These are phyloP conservation scores for Mesotaenium endlicherianum DNA, from an alignment of 139 green algal genomes.

Conservation along the genomic window DNA sequence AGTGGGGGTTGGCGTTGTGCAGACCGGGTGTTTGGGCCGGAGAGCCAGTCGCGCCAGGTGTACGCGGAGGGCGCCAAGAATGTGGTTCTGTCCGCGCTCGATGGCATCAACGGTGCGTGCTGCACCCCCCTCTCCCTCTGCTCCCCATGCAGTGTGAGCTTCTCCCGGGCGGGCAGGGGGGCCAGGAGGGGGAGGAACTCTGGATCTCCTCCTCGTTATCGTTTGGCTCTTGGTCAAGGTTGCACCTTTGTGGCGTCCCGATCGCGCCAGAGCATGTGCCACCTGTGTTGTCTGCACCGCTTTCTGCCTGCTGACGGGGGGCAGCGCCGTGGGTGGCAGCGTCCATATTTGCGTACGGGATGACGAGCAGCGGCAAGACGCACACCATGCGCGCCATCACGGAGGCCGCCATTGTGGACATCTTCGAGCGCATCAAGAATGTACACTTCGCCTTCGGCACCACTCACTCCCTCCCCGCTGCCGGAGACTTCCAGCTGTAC, in stretches of 20 bases:
- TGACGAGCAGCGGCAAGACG: conserved; percentile 93
- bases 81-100: conserved; percentile 41
- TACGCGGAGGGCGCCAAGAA: conserved; percentile 33
- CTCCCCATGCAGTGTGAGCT: too few species aligned
- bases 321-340: conserved; percentile 40
- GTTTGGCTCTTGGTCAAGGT: too few species aligned
- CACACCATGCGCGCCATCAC: conserved; percentile 82
- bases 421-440: conserved; percentile 45
- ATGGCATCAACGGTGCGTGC: conserved; percentile 37
- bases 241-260: too few species aligned
- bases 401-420: conserved; percentile 30
- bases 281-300: too few species aligned
- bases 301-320: too few species aligned
- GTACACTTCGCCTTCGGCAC: not conserved
- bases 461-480: too few species aligned
- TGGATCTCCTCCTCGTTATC: too few species aligned
- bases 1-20: too few species aligned
- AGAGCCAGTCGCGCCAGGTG: conserved; percentile 28
- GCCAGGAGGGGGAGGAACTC: not conserved
- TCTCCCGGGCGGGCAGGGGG: too few species aligned
- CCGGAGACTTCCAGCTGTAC: too few species aligned
- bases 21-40: conserved; percentile 47
- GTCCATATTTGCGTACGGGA: conserved; percentile 96
- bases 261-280: too few species aligned
- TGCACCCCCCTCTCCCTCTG: not conserved